Conservation (phyloP, 306 rosid genomes). For the Crotalaria pallida region DNA sequence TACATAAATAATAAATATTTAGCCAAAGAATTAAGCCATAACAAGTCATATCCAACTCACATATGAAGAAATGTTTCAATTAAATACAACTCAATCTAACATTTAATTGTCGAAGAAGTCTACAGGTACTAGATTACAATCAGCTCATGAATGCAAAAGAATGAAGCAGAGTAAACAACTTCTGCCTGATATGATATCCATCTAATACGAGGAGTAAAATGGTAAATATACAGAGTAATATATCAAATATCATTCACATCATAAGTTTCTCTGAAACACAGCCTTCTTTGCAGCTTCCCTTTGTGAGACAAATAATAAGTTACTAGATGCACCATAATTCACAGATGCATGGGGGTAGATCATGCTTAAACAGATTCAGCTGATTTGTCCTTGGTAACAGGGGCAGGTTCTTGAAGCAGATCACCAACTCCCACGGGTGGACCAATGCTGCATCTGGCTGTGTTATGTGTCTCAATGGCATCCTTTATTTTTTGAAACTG, state of each 20-base stretch:
- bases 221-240: conserved; percentile 45
- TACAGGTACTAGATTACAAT: conserved; percentile 25
- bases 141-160: conserved; percentile 49
- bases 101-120: conserved; percentile 27
- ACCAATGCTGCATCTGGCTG: conserved; percentile 98
- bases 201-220: conserved; percentile 5
- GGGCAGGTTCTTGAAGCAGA: conserved; percentile 44
- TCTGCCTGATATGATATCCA: conserved; percentile 18
- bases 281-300: conserved; percentile 10
- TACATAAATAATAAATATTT: too few species aligned
- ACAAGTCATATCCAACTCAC: neutral
- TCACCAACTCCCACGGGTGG: conserved; percentile 75
- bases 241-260: conserved; percentile 25
- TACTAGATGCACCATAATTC: conserved; percentile 21
- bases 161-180: conserved; percentile 30
- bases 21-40: conserved; percentile 11
- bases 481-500: conserved; percentile 99
- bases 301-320: conserved; percentile 7
- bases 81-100: conserved; percentile 16
- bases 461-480: conserved; percentile 77
- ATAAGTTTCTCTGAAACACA: conserved; percentile 12
- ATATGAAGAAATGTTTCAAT: conserved; percentile 7
- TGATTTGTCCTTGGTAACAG: conserved; percentile 46
- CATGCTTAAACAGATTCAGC: conserved; percentile 46
- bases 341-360: neutral